A percentile compares a stretch with the other conserved stretches of the same genome.
These are phyloP conservation scores for Yamadazyma epiphylla DNA, from an alignment of 1,139 yeast genomes.

Conservation along the genomic window DNA sequence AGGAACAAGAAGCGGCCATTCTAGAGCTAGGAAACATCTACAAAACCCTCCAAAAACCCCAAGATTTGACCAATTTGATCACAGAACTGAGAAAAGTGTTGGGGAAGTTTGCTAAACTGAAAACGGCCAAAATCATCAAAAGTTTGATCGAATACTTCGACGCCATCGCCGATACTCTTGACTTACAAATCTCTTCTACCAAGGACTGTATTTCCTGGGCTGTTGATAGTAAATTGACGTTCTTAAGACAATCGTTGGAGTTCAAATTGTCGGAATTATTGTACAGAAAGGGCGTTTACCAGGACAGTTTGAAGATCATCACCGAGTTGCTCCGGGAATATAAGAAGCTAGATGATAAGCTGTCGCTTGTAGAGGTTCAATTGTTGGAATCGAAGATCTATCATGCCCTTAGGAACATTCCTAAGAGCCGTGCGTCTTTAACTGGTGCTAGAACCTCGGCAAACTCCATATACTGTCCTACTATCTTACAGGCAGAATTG, in stretches of 20 bases:
- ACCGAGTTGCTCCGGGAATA: conserved; percentile 74
- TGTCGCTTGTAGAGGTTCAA: conserved; percentile 93
- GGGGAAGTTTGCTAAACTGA: conserved; percentile 82
- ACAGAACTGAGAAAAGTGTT: conserved; percentile 67
- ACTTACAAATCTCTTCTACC: conserved; percentile 71
- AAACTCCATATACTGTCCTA: conserved; percentile 91
- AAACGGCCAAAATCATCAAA: conserved; percentile 85
- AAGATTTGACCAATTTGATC: conserved; percentile 58
- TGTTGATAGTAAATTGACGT: conserved; percentile 73
- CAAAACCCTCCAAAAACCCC: conserved; percentile 38
- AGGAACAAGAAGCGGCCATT: conserved; percentile 61
- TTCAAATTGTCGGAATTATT: conserved; percentile 77
- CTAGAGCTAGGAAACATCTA: conserved; percentile 62
- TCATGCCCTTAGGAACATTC: conserved; percentile 86
- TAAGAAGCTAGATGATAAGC: conserved; percentile 92
- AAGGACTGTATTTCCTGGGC: conserved; percentile 89
- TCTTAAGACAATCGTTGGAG: conserved; percentile 83
- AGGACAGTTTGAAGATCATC: conserved; percentile 71
- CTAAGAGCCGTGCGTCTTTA: conserved; percentile 90
- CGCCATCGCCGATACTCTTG: conserved; percentile 60
- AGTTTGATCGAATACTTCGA: conserved; percentile 77
- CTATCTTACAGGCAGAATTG: conserved; percentile 89
- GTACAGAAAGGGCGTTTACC: conserved; percentile 61
- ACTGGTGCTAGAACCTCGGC: conserved; percentile 97
- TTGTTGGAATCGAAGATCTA: conserved; percentile 85